Conservation (phyloP, 306 rosid genomes). For the Lathyrus aphaca region DNA sequence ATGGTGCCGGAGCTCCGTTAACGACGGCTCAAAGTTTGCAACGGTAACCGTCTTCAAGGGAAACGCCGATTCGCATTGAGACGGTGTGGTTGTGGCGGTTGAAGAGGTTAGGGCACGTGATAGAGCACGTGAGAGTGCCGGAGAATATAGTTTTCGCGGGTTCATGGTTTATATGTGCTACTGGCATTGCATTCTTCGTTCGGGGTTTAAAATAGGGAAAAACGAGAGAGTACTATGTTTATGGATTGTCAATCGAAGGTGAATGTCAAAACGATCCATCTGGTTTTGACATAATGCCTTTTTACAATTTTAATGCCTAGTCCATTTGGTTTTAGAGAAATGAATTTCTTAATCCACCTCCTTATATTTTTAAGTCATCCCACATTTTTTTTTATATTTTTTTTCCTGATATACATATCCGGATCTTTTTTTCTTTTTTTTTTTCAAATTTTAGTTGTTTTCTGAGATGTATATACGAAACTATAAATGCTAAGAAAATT, state of each 20-base stretch:
- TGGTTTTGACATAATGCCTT: neutral
- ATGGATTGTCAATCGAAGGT: neutral
- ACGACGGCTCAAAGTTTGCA: slow-evolving; percentile 68
- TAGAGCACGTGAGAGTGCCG: slow-evolving; percentile 54
- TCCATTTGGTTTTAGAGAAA: neutral
- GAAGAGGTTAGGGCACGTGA: slow-evolving; percentile 55
- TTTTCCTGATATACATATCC: too few species aligned
- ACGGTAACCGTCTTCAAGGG: slow-evolving; percentile 77
- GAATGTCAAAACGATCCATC: neutral
- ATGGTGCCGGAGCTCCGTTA: slow-evolving; percentile 67
- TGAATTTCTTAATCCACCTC: too few species aligned
- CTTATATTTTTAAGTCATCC: too few species aligned
- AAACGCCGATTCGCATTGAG: slow-evolving; percentile 45
- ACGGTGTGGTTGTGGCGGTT: slow-evolving; percentile 32
- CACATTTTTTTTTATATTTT: too few species aligned
- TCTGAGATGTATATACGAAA: too few species aligned
- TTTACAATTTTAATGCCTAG: neutral
- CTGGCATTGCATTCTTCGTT: slow-evolving; percentile 6
- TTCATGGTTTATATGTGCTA: slow-evolving; percentile 35
- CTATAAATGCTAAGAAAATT: too few species aligned
- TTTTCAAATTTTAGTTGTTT: too few species aligned
- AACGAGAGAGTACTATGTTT: neutral
- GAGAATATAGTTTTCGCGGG: slow-evolving; percentile 25
- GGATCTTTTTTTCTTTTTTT: too few species aligned
- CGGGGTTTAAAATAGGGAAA: slow-evolving; percentile 38